A percentile compares a stretch with the other conserved stretches of the same genome.
These are phyloP conservation scores for Marasmius fiardii DNA, from an alignment of 1,284 basidiomycete species.

Conservation along the genomic window DNA sequence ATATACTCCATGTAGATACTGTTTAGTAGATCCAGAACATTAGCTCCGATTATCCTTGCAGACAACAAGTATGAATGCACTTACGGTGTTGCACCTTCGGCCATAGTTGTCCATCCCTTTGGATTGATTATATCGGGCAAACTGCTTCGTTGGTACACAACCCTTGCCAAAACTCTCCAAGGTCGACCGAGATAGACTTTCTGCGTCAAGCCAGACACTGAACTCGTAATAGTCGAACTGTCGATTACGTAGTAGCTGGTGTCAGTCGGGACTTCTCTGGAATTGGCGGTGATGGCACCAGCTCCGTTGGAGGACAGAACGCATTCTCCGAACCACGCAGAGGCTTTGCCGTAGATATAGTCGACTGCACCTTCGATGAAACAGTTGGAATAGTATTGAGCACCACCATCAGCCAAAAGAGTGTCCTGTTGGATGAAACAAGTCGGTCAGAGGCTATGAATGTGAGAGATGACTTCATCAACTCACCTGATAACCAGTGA, in stretches of 20 bases:
- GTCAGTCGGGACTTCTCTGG: constrained; percentile 16
- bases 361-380: constrained; percentile 25
- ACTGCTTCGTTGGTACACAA: constrained; percentile 22
- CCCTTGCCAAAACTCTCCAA: constrained; percentile 18
- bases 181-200: constrained; percentile 22
- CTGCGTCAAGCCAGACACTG: constrained; percentile 17
- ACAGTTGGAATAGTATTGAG: constrained; percentile 23
- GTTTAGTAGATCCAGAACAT: not conserved
- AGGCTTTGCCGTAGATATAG: constrained; percentile 25
- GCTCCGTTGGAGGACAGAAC: constrained; percentile 21
- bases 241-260: constrained; percentile 24
- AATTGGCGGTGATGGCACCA: constrained; percentile 27
- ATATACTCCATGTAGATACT: constrained; percentile 22
- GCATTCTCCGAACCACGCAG: constrained; percentile 27
- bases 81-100: constrained; percentile 23
- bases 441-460: not conserved
- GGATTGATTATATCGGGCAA: constrained; percentile 21
- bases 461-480: not conserved
- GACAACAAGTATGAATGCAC: constrained; percentile 7
- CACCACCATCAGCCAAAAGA: constrained; percentile 16
- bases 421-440: constrained; percentile 4
- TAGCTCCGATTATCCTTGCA: not conserved
- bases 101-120: constrained; percentile 23
- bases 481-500: constrained; percentile 20
- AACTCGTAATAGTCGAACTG: constrained; percentile 19